phyloP scores from a whole-genome alignment of 768 basidiomycete genomes.

The Tubosaeta brunneosetosa region DNA sequence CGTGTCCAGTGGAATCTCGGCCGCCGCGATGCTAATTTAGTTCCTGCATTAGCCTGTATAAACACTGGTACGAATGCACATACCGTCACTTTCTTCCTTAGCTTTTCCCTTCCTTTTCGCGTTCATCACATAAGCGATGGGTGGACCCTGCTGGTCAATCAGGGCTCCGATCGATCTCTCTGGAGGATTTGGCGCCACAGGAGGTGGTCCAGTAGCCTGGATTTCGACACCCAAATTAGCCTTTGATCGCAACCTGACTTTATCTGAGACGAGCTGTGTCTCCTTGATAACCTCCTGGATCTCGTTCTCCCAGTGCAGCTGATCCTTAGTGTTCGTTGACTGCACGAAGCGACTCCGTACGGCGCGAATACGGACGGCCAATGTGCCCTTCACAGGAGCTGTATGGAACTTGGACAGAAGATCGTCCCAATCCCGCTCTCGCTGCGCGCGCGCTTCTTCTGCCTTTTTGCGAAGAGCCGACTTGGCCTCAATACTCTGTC shows the following conservation, averaged over 20 bases:
- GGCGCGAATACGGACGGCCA: slow-evolving; percentile 47
- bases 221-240: slow-evolving; percentile 4
- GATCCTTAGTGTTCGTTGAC: slow-evolving; percentile 46
- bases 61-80: not conserved
- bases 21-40: slow-evolving; percentile 36
- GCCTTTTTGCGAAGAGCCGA: slow-evolving; percentile 58
- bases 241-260: slow-evolving; percentile 36
- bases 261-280: slow-evolving; percentile 45
- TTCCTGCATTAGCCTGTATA: slow-evolving; percentile 1
- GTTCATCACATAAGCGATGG: slow-evolving; percentile 26
- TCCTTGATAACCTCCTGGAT: slow-evolving; percentile 54
- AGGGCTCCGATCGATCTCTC: slow-evolving; percentile 51
- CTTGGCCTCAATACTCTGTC: slow-evolving; percentile 42
- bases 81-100: slow-evolving; percentile 31
- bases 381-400: slow-evolving; percentile 43
- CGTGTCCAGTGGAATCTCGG: slow-evolving; percentile 78
- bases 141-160: slow-evolving; percentile 50
- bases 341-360: slow-evolving; percentile 57
- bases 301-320: slow-evolving; percentile 59
- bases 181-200: slow-evolving; percentile 39
- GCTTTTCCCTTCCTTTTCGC: slow-evolving; percentile 33
- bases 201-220: slow-evolving; percentile 29
- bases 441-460: slow-evolving; percentile 51
- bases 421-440: slow-evolving; percentile 63
- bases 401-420: slow-evolving; percentile 55